Percentiles rank a stretch among this genome's conserved stretches.
phyloP scores from a whole-genome alignment of 1,139 yeast species.

The Schizosaccharomyces versatilis region DNA sequence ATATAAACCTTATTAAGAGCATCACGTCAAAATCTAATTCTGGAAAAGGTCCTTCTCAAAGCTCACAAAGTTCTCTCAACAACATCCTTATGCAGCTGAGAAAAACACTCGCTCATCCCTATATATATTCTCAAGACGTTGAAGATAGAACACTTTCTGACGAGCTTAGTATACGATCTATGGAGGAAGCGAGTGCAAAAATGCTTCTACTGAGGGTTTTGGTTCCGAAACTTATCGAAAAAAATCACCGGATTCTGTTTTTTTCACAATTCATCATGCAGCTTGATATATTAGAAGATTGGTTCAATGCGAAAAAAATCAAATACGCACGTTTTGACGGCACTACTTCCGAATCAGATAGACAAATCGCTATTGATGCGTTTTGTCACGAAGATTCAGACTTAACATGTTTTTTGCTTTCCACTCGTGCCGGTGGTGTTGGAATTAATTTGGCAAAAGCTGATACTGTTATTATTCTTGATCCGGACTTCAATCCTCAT shows the following conservation, averaged over 20 bases:
- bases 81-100: conserved; percentile 13
- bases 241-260: conserved; percentile 59
- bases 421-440: conserved; percentile 78
- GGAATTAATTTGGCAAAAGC: conserved; percentile 70
- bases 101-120: conserved; percentile 14
- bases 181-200: conserved; percentile 29
- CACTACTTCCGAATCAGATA: conserved; percentile 62
- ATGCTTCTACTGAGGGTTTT: conserved; percentile 55
- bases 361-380: conserved; percentile 42
- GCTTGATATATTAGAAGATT: conserved; percentile 79
- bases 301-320: conserved; percentile 38
- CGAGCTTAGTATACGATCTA: conserved; percentile 6
- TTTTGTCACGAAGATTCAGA: conserved; percentile 57
- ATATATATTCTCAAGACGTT: conserved; percentile 11
- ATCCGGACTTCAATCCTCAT: conserved; percentile 83
- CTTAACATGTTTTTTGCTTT: conserved; percentile 52
- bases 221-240: conserved; percentile 48
- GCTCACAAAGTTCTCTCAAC: conserved; percentile 3
- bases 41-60: conserved; percentile 4
- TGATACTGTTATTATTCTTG: conserved; percentile 69
- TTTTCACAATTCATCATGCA: conserved; percentile 79
- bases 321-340: conserved; percentile 50
- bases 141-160: conserved; percentile 11
- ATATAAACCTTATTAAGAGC: conserved; percentile 12
- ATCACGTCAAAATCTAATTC: conserved; percentile 4